Percentiles rank a stretch among this genome's conserved stretches.
These are phyloP conservation scores for Lagenidium giganteum DNA, from an alignment of 352 stramenopile genomes.

Conservation along the genomic window DNA sequence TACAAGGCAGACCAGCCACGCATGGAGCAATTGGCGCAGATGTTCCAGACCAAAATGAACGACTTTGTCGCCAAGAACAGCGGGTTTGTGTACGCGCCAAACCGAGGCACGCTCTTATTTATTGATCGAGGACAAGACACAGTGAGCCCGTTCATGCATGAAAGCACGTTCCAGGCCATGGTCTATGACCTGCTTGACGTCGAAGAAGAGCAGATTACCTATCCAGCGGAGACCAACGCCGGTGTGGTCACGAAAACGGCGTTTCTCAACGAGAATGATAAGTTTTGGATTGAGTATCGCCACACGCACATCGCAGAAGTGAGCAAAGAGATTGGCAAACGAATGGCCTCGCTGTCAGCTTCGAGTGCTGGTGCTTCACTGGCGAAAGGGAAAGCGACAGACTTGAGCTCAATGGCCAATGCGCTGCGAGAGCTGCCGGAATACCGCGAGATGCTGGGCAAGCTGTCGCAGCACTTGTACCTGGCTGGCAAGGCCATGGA, in stretches of 20 bases:
- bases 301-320: conserved; percentile 92
- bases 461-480: conserved; percentile 91
- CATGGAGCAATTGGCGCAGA: conserved; percentile 75
- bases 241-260: conserved; percentile 74
- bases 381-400: conserved; percentile 66
- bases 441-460: conserved; percentile 91
- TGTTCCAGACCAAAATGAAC: conserved; percentile 93
- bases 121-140: conserved; percentile 91
- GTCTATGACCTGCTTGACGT: conserved; percentile 92
- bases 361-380: conserved; percentile 75
- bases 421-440: conserved; percentile 91
- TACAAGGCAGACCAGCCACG: conserved; percentile 67
- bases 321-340: conserved; percentile 63
- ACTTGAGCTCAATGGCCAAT: conserved; percentile 86
- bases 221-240: conserved; percentile 72
- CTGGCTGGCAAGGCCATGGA: conserved; percentile 92
- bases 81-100: conserved; percentile 81
- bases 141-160: conserved; percentile 94
- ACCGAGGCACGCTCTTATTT: conserved; percentile 88
- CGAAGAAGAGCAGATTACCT: conserved; percentile 89
- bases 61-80: conserved; percentile 86
- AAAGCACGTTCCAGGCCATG: conserved; percentile 96
- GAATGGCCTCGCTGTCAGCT: conserved; percentile 46
- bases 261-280: conserved; percentile 94
- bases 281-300: conserved; percentile 92